Evolutionary conservation across 352 stramenopile genomes (phyloP).

Genomic region (Globisporangium radiosum): DNA sequence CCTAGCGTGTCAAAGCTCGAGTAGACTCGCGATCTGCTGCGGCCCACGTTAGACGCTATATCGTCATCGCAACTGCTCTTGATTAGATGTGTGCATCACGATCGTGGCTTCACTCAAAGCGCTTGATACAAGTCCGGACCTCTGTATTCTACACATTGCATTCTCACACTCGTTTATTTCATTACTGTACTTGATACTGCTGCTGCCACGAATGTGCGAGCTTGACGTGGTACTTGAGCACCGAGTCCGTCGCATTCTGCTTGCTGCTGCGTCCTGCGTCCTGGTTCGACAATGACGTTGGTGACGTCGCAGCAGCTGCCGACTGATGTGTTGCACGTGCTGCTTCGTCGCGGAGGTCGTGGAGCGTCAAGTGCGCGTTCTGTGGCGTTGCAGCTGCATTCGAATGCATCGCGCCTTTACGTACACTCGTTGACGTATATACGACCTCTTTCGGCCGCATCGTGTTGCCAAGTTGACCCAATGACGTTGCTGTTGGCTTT

Average conservation of each 20-base stretch:
- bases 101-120: too few species aligned
- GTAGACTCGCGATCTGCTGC: too few species aligned
- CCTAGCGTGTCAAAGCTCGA: too few species aligned
- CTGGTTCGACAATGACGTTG: constrained; percentile 1
- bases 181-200: constrained; percentile 14
- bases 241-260: constrained; percentile 12
- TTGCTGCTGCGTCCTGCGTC: constrained; percentile 10
- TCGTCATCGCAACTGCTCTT: too few species aligned
- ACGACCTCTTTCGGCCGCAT: constrained; percentile 18
- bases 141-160: background rate
- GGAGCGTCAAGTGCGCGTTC: constrained; percentile 17
- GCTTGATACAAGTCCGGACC: background rate
- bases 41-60: too few species aligned
- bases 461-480: background rate
- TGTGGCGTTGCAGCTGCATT: constrained; percentile 2
- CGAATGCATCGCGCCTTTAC: background rate
- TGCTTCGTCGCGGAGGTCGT: constrained; percentile 14
- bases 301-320: too few species aligned
- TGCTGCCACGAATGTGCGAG: constrained; percentile 56
- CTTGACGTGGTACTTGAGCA: constrained; percentile 57
- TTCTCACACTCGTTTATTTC: background rate
- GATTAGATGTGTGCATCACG: too few species aligned
- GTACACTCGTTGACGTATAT: constrained; percentile 15
- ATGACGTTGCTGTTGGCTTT: background rate
- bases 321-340: background rate